Percentiles rank a stretch among this genome's conserved stretches.
Conservation (phyloP, 257 asterid genomes). For the Rhazya stricta region DNA sequence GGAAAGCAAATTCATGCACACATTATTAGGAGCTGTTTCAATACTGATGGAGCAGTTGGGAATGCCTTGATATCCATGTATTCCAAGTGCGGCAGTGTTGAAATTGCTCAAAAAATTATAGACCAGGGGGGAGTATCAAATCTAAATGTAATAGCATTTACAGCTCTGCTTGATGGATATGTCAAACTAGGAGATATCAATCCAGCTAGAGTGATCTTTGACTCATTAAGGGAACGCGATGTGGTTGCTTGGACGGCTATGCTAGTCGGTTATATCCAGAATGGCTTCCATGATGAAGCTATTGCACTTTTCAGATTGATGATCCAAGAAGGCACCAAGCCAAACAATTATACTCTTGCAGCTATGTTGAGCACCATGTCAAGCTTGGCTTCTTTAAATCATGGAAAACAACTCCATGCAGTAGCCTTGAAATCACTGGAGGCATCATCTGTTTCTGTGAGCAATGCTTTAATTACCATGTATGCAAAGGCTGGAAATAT, state of each 20-base stretch:
- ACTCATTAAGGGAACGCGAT: constrained; percentile 58
- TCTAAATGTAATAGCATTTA: constrained; percentile 61
- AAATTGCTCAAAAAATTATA: constrained; percentile 46
- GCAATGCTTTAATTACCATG: constrained; percentile 77
- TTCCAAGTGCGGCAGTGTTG: constrained; percentile 63
- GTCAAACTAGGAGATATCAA: constrained; percentile 63
- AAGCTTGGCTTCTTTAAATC: constrained; percentile 64
- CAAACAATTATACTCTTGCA: constrained; percentile 75
- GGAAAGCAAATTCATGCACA: constrained; percentile 77
- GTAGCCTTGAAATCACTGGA: constrained; percentile 52
- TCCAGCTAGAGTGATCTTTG: constrained; percentile 78
- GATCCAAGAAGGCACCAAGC: constrained; percentile 54
- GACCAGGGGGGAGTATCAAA: constrained; percentile 32
- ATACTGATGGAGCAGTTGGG: constrained; percentile 54
- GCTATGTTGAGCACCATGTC: constrained; percentile 65
- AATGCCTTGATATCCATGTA: constrained; percentile 77
- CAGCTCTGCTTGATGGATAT: constrained; percentile 75
- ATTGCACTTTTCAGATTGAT: constrained; percentile 58
- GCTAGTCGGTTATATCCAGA: constrained; percentile 74
- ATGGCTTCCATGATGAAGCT: constrained; percentile 55
- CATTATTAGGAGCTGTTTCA: constrained; percentile 47
- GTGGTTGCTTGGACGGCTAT: constrained; percentile 92
- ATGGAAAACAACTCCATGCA: constrained; percentile 76
- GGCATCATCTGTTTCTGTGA: constrained; percentile 53
- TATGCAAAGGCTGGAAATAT: constrained; percentile 76